These are phyloP conservation scores for Pestalotiopsis sp. DNA, from an alignment of 2,329 filamentous ascomycete genomes.

Conservation along the genomic window DNA sequence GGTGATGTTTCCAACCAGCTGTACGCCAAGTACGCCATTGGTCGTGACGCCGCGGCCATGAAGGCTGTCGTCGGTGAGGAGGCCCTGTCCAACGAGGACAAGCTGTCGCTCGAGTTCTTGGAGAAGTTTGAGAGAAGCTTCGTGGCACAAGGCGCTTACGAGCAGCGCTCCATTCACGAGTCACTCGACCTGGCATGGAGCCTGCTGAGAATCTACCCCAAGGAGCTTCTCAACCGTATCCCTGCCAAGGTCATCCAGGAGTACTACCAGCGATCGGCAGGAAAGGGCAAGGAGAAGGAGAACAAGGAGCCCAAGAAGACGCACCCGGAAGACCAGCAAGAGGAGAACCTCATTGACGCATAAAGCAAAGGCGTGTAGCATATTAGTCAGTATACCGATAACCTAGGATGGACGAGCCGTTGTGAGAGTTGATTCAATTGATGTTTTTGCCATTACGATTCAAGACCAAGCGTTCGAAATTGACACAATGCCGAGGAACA, in stretches of 20 bases:
- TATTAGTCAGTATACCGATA: background rate
- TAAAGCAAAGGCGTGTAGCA: slow-evolving; percentile 31
- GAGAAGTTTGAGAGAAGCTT: slow-evolving; percentile 98
- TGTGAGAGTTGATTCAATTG: background rate
- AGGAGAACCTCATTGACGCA: slow-evolving; percentile 66
- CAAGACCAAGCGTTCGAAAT: background rate
- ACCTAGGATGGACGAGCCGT: slow-evolving; percentile 1
- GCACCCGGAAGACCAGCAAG: slow-evolving; percentile 45
- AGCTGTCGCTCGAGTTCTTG: slow-evolving; percentile 95
- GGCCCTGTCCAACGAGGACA: slow-evolving; percentile 92
- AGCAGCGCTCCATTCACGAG: slow-evolving; percentile 88
- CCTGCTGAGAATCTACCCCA: slow-evolving; percentile 94
- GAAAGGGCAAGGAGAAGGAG: slow-evolving; percentile 65
- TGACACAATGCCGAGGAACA: background rate
- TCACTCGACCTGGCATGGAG: slow-evolving; percentile 97
- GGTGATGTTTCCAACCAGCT: slow-evolving; percentile 99
- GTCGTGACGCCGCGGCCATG: slow-evolving; percentile 97
- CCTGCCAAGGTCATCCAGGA: slow-evolving; percentile 82
- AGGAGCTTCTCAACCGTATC: slow-evolving; percentile 96
- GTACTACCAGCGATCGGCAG: slow-evolving; percentile 73
- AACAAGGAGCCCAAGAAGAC: slow-evolving; percentile 47
- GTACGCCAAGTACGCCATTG: slow-evolving; percentile 99
- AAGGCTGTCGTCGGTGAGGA: slow-evolving; percentile 99
- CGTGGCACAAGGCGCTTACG: slow-evolving; percentile 90
- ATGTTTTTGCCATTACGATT: background rate